Base-by-base conservation (phyloP, 257 asterid genomes). In the Primulina eburnea region DNA sequence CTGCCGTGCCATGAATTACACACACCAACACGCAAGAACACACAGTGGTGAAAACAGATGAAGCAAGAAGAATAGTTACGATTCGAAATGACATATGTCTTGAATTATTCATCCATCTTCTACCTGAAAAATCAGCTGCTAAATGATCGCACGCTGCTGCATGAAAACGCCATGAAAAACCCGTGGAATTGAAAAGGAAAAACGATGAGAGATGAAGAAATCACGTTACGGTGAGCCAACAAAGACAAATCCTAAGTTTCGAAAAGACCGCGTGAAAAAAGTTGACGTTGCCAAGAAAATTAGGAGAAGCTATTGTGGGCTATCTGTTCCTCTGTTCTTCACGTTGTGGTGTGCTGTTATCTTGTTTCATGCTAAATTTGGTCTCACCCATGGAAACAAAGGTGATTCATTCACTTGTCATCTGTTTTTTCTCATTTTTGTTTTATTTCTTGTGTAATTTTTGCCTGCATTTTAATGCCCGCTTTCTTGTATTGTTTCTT, bases 331-430 rank as follows among this genome's bases (percentile, higher is more conserved):
- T 4, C 75, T 88, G 20, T 79, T 88, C 75, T 82, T 85, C 75
- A 80, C 91, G 7, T 66, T 89, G 69, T 88, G 91, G 89, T 82
- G 86, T 26, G 70, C 73, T 56, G 43, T 74, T 71, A 29, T 88
- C 7, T 74, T 87, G 78, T 81, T 86, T 72, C 86, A 84, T 72
- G 77, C 93, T 60, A 73, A 72, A 70, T 79, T 86, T 74, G 84
- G 86, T 70, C 81, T 87, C 79, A 75, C 89, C 73, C 75, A 88
- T 40, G 90, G 90, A 33, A 86, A 83, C 61, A 86, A 81, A 86
- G 92, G 97, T 92, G 21, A 50, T 77, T 62, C 64, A n/a, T 34
- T 24, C 69, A 43, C 33, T 20, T 64, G 2, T 53, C 2, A 43
- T 8, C 59, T 60, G 40, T 20, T 8, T 64, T 18, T 11, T 37